Base-by-base conservation (phyloP, 2,329 filamentous ascomycete genomes). In the Aspergillus sojae region DNA sequence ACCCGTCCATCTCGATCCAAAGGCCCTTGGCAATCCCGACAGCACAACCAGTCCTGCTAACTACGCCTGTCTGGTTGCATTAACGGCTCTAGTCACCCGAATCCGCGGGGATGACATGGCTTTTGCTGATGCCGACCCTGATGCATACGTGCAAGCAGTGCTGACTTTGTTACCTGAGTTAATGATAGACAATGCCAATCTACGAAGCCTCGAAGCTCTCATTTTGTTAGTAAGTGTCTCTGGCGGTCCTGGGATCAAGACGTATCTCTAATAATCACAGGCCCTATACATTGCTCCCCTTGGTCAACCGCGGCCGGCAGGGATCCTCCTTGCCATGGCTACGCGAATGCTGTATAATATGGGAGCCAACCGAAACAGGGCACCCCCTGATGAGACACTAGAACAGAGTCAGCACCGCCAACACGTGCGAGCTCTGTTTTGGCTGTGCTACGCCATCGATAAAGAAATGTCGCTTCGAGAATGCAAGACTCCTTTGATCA, bases 401-500 rank as follows among this genome's bases (percentile, higher is more conserved):
- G 30, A 54, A 16, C 30, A 54, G n/a, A 21, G 30, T 23, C 30
- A 28, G 12, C 52, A 28, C 30, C 28, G 60, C 6, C 61, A 62
- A 41, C 71, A 73, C 53, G 53, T 71, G 12, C 67, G 71, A 5
- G 68, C 65, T 26, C 34, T 72, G 9, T 73, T 73, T 61, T 73
- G 71, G 71, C 56, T 69, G 2, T 71, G 65, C 30, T 73, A 71
- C 45, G 61, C 60, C 11, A 58, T 68, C 14, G 71, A 72, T 39
- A 71, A 68, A 41, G 69, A 71, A 56, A 62, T 72, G 39, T 65
- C 68, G 5, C 66, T 69, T n/a, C 67, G 70, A 11, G 65, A 67
- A 43, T 54, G 57, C 28, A 65, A 67, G 26, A 65, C 69, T 6
- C 70, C 68, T 1, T 57, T 71, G 32, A 64, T 72, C 4, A 70